Evolutionary conservation across 768 basidiomycete species (phyloP).

Genomic region (Lepiota brunneoincarnata): DNA sequence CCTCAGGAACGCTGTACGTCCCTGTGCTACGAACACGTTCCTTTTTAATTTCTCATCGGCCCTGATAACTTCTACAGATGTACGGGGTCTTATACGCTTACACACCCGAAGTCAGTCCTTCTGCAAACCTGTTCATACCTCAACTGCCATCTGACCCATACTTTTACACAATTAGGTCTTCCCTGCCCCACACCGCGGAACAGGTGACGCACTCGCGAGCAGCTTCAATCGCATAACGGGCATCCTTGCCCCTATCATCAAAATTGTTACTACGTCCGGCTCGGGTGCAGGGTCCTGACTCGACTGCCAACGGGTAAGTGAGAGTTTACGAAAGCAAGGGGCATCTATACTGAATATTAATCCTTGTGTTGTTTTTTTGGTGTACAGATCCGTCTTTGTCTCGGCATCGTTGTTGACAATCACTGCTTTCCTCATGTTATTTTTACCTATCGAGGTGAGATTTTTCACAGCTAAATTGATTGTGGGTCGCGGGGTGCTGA

Average conservation of each 20-base stretch:
- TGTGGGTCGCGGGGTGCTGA: not conserved
- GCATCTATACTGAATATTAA: not conserved
- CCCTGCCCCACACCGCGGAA: slow-evolving; percentile 54
- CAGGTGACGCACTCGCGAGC: slow-evolving; percentile 48
- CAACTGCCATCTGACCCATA: not conserved
- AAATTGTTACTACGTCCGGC: slow-evolving; percentile 38
- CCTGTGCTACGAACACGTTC: not conserved
- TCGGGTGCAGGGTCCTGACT: slow-evolving; percentile 25
- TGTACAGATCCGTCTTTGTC: slow-evolving; percentile 42
- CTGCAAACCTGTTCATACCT: not conserved
- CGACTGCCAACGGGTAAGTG: slow-evolving; percentile 34
- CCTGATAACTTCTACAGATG: slow-evolving; percentile 27
- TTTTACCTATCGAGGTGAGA: slow-evolving; percentile 46
- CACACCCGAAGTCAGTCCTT: slow-evolving; percentile 44
- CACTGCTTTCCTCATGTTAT: slow-evolving; percentile 34
- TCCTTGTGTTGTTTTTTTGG: not conserved
- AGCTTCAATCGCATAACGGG: slow-evolving; percentile 48
- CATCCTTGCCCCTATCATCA: slow-evolving; percentile 46
- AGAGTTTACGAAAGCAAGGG: not conserved
- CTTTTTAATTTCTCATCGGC: not conserved
- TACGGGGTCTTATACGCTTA: slow-evolving; percentile 56
- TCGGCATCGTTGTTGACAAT: slow-evolving; percentile 45
- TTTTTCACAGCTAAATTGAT: not conserved
- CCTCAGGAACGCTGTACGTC: slow-evolving; percentile 7
- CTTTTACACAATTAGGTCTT: slow-evolving; percentile 31